phyloP scores from a whole-genome alignment of 257 asterid species.

The Solanum commersonii region DNA sequence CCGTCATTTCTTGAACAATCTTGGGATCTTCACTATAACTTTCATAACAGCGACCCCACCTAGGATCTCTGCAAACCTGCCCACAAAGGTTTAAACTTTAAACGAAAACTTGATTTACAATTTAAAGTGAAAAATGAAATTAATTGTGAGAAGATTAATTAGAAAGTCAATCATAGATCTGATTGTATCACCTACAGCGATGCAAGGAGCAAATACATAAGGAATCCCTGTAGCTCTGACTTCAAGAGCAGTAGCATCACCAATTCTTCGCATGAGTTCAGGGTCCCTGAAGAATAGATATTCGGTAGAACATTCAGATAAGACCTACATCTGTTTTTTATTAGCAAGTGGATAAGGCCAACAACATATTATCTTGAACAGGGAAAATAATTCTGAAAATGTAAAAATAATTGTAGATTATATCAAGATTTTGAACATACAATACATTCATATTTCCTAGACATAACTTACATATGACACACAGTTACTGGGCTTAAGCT shows the following conservation, averaged over 20 bases:
- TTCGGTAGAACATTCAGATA: not conserved
- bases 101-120: not conserved
- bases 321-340: not conserved
- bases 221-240: slow-evolving; percentile 91
- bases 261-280: slow-evolving; percentile 41
- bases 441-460: not conserved
- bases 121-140: not conserved
- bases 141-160: not conserved
- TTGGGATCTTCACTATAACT: slow-evolving; percentile 87
- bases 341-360: not conserved
- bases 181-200: slow-evolving; percentile 53
- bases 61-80: slow-evolving; percentile 92
- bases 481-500: not conserved
- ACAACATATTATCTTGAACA: not conserved
- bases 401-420: not conserved
- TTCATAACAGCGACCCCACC: slow-evolving; percentile 97
- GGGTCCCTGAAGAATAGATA: slow-evolving; percentile 39
- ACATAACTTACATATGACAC: not conserved
- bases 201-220: slow-evolving; percentile 84
- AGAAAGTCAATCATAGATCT: not conserved
- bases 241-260: slow-evolving; percentile 82
- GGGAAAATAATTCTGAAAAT: not conserved
- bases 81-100: not conserved
- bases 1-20: slow-evolving; percentile 76
- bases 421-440: not conserved